These are phyloP conservation scores for Trichoderma polysporum DNA, from an alignment of 2,329 filamentous ascomycete genomes.

Conservation along the genomic window DNA sequence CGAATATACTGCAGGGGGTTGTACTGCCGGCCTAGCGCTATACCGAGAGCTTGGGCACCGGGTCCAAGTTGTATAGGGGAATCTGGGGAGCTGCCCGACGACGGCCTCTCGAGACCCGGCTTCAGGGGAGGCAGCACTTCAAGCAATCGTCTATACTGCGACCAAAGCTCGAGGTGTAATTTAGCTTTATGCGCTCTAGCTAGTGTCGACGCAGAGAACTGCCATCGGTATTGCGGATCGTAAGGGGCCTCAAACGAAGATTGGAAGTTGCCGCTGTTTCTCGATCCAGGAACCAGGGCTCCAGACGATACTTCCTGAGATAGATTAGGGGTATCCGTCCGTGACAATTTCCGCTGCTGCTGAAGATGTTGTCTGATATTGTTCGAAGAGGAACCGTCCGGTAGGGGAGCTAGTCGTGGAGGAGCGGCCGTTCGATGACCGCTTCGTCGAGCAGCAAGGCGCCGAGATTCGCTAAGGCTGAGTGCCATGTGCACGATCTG, in stretches of 20 bases:
- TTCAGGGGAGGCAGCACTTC: constrained; percentile 74
- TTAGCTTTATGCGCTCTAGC: constrained; percentile 82
- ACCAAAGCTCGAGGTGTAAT: constrained; percentile 79
- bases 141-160: constrained; percentile 80
- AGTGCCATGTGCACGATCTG: constrained; percentile 93
- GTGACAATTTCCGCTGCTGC: constrained; percentile 64
- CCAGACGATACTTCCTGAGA: constrained; percentile 41
- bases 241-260: constrained; percentile 44
- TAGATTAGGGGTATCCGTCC: constrained; percentile 60
- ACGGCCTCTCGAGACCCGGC: constrained; percentile 37
- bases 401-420: constrained; percentile 52
- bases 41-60: constrained; percentile 33
- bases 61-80: constrained; percentile 39
- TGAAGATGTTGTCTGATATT: constrained; percentile 69
- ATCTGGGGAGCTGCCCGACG: constrained; percentile 42
- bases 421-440: constrained; percentile 50
- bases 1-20: constrained; percentile 92
- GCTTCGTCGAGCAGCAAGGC: constrained; percentile 60
- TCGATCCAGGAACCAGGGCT: constrained; percentile 42
- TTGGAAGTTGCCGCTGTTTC: constrained; percentile 47
- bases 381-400: constrained; percentile 53
- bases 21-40: constrained; percentile 66
- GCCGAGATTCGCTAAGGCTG: constrained; percentile 78
- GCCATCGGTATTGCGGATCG: constrained; percentile 56
- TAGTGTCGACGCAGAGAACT: constrained; percentile 77